Evolutionary conservation across 2,329 filamentous ascomycete genomes (phyloP).

Genomic region (Colletotrichum sp.): DNA sequence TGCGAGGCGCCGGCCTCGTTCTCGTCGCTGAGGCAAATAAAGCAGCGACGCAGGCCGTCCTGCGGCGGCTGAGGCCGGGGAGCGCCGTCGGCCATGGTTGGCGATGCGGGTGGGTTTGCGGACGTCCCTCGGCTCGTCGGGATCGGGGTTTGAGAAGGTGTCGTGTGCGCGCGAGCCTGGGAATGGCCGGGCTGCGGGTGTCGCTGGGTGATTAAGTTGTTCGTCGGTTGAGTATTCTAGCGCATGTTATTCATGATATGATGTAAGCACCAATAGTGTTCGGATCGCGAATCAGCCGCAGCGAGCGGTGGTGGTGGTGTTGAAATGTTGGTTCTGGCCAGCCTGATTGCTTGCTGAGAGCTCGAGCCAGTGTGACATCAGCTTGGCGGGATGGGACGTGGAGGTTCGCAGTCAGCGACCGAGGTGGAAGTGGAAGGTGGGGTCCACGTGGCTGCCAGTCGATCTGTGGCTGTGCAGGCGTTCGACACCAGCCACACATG

Average conservation of each 20-base stretch:
- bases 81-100: not conserved
- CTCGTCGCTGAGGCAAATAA: constrained; percentile 67
- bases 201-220: not conserved
- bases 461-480: not conserved
- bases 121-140: not conserved
- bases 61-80: not conserved
- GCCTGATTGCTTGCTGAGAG: not conserved
- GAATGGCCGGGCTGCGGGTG: not conserved
- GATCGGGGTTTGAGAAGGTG: not conserved
- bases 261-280: not conserved
- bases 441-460: not conserved
- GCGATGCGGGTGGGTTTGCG: not conserved
- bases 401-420: not conserved
- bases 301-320: not conserved
- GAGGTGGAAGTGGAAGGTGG: not conserved
- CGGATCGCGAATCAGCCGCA: not conserved
- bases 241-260: not conserved
- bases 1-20: constrained; percentile 49
- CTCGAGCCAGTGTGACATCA: constrained; percentile 2
- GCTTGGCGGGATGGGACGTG: not conserved
- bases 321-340: not conserved
- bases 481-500: not conserved
- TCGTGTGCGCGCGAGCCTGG: not conserved
- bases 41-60: constrained; percentile 50
- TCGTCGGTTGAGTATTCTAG: not conserved